Evolutionary conservation across 2,329 filamentous ascomycete species (phyloP), one percentile per base, ranked within the genome.

Genomic region (Venturia asperata): DNA sequence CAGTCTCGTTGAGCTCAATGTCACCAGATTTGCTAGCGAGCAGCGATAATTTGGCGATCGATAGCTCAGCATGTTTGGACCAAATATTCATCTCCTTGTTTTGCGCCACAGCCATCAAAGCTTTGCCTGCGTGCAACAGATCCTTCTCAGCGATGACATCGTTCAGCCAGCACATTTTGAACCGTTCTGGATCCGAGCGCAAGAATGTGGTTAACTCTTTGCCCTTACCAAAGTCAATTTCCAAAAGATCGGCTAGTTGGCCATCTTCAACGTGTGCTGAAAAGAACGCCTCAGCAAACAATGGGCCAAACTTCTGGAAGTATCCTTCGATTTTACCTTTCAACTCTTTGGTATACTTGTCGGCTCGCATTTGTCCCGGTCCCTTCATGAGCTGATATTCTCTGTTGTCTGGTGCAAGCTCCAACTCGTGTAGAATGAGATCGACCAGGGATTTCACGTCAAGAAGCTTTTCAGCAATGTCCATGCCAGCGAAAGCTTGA

Each of bases 11-110:
- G 34, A 61, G 39, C 15, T 61, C 21, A 21, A 41, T 11, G 39
- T 34, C 30, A n/a, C 39, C 47, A 27, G 47, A 37, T 24, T 61
- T 61, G 47, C 86, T 84, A 19, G 90, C 90, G 69, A 97, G 77
- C 64, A 80, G 70, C 30, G 78, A 74, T n/a, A 99, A 82, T 76
- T 97, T 97, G 43, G 90, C 89, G 47, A 99, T 81, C 67, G 91
- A 96, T 34, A 97, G 80, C 76, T 97, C 89, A 42, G 96, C 90
- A 75, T 95, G 94, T 79, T 96, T 95, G 77, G 86, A 91, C 93
- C 93, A 97, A 4, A 94, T 78, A 70, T 92, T 88, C 63, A 85
- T 83, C 74, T 97, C 92, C 64, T 86, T 85, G 62, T 82, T 81
- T 24, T 87, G 78, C 0, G 90, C 92, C 24, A 92, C 81, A 9